Evolutionary conservation across 768 basidiomycete species (phyloP).

Genomic region (Lactifluus volemus): DNA sequence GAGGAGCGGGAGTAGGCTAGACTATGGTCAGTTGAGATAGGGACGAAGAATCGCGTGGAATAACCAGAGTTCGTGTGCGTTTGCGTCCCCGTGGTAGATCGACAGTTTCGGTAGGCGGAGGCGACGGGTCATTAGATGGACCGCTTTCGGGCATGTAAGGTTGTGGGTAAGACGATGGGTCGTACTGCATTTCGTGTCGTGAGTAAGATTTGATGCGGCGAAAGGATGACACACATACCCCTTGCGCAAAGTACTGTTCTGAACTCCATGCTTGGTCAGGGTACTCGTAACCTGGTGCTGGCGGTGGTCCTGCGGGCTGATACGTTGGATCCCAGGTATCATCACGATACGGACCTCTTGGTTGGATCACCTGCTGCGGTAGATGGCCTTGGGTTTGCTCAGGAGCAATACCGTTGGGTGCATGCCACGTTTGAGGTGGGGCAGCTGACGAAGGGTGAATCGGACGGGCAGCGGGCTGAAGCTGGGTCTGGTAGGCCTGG

Average conservation of each 20-base stretch:
- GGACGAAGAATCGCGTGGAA: neutral
- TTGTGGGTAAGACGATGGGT: constrained; percentile 46
- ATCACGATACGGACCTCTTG: constrained; percentile 19
- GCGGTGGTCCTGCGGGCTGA: constrained; percentile 32
- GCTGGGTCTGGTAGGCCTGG: constrained; percentile 31
- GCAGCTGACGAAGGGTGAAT: constrained; percentile 40
- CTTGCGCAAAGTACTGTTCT: constrained; percentile 49
- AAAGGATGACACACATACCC: constrained; percentile 31
- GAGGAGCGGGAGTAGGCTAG: constrained; percentile 54
- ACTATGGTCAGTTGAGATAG: constrained; percentile 10
- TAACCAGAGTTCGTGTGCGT: constrained; percentile 51
- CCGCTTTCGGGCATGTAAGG: constrained; percentile 47
- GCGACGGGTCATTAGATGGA: constrained; percentile 33
- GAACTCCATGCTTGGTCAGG: constrained; percentile 42
- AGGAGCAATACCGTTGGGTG: constrained; percentile 49
- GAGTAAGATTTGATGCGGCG: neutral
- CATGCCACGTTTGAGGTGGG: constrained; percentile 59
- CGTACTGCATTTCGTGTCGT: constrained; percentile 34
- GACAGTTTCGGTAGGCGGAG: constrained; percentile 17
- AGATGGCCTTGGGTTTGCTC: constrained; percentile 53
- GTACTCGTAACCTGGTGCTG: constrained; percentile 45
- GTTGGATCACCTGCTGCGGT: constrained; percentile 24
- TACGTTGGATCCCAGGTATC: constrained; percentile 48
- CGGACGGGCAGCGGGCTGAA: constrained; percentile 31
- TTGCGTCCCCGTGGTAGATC: constrained; percentile 57